Conservation (phyloP, 1,284 basidiomycete genomes). For the Agroathelia rolfsii region DNA sequence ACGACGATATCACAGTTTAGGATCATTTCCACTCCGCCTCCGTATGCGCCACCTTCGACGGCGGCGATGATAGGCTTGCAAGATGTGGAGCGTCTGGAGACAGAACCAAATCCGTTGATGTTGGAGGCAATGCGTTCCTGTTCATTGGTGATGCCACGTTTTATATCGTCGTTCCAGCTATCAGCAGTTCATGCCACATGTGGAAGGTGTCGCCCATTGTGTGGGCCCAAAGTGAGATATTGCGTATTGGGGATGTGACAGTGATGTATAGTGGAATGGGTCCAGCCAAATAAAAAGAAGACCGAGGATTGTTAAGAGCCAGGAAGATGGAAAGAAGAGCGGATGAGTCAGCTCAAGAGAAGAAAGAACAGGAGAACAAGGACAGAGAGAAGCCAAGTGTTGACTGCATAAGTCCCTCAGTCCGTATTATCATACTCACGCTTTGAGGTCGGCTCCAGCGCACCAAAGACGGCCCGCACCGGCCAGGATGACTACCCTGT, state of each 20-base stretch:
- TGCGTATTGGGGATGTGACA: too few relatives aligned
- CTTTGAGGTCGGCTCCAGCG: constrained; percentile 72
- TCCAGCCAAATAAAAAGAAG: too few relatives aligned
- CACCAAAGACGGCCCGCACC: constrained; percentile 74
- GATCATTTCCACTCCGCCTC: constrained; percentile 73
- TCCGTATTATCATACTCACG: constrained; percentile 30
- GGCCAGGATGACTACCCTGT: constrained; percentile 69
- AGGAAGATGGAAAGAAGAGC: too few relatives aligned
- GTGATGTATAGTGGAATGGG: too few relatives aligned
- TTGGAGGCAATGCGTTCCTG: constrained; percentile 30
- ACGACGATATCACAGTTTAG: constrained; percentile 80
- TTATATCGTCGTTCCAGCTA: constrained; percentile 45
- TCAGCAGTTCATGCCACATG: too few relatives aligned
- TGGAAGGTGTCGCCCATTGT: too few relatives aligned
- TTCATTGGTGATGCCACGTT: constrained; percentile 30
- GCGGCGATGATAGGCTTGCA: constrained; percentile 79
- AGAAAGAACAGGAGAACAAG: too few relatives aligned
- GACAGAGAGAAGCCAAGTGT: too few relatives aligned
- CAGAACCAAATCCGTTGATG: constrained; percentile 63
- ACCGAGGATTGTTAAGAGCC: too few relatives aligned
- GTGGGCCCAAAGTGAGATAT: too few relatives aligned
- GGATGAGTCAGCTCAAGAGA: too few relatives aligned
- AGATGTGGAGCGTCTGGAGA: constrained; percentile 56
- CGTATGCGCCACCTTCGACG: constrained; percentile 71
- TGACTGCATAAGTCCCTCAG: not conserved